Evolutionary conservation across 148 eudicot genomes (phyloP), one percentile per base, ranked within the genome.

Genomic region (Diospyros kaki): DNA sequence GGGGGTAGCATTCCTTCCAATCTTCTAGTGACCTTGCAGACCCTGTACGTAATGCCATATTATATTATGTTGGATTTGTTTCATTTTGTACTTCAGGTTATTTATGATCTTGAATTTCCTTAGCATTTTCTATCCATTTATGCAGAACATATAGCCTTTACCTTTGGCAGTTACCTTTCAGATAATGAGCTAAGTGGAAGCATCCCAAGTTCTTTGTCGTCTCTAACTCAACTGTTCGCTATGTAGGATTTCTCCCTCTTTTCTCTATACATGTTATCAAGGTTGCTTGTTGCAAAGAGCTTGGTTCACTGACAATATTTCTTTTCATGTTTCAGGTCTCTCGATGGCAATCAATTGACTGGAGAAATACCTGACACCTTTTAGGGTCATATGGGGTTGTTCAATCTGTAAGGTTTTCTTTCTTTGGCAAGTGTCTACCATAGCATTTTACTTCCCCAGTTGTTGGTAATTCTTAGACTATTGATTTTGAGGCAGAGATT

Each of bases 301-400:
- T 72, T 9, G 41, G 38, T 71, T 44, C 52, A 28, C 63, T 68
- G 38, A 68, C 58, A 45, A 6, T 54, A 58, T 7, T 70, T 66
- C 65, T 44, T 62, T 68, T 15, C 82, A 62, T 52, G 50, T 72
- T 78, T 68, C 89, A 92, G 98, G 96, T 90, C 95, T 66, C 75
- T 94, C 54, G 87, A 94, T 80, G 72, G 77, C 83, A 94, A 94
- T 71, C 84, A 80, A 68, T 84, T 94, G 62, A 78, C 83, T 74
- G 98, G 98, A 81, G 97, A 92, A 76, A 75, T 94, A 69, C 98
- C 98, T 12, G 98, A 94, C 84, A 81, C 90, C 40, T 94, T 94
- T 80, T 76, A 75, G 69, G 85, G 80, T 69, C 95, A 89, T 70
- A 65, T 85, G 4, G 76, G 60, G 58, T 75, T 94, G 84, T 79